Percentiles rank a stretch among this genome's conserved stretches.
phyloP scores from a whole-genome alignment of 2,329 filamentous ascomycete genomes.

The Verticillium isaacii region DNA sequence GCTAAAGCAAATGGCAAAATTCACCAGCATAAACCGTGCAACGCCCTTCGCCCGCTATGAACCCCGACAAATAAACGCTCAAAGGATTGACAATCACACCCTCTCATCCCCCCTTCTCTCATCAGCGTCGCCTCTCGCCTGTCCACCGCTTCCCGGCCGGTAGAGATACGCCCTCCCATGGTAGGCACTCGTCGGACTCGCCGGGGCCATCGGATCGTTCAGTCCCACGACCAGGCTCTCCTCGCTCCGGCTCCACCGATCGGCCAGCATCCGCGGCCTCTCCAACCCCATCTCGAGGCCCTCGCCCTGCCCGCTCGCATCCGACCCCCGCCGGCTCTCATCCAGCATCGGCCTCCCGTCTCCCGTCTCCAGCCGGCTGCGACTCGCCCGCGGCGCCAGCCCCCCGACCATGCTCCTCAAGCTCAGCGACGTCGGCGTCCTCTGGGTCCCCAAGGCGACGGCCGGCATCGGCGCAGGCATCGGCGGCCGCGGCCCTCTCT shows the following conservation, averaged over 20 bases:
- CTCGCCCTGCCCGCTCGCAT: constrained; percentile 3
- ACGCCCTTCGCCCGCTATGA: not conserved
- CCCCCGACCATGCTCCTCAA: constrained; percentile 20
- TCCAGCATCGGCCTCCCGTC: constrained; percentile 7
- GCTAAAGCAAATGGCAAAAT: too few species aligned
- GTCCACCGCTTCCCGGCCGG: not conserved
- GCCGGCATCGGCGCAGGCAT: constrained; percentile 12
- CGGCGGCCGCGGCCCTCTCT: constrained; percentile 7
- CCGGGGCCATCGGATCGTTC: constrained; percentile 21
- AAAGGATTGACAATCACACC: not conserved
- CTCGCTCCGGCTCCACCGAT: constrained; percentile 20
- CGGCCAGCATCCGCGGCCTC: constrained; percentile 1
- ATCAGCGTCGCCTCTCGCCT: not conserved
- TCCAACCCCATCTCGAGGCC: constrained; percentile 11
- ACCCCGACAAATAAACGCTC: not conserved
- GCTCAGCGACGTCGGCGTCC: constrained; percentile 22
- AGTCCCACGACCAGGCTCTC: constrained; percentile 24
- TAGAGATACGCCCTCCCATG: not conserved
- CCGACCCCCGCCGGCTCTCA: constrained; percentile 6
- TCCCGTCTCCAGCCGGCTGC: constrained; percentile 9
- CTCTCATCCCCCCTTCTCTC: not conserved
- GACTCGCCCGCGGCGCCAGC: constrained; percentile 13
- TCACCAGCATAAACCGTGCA: not conserved
- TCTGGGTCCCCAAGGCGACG: constrained; percentile 8
- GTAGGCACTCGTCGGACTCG: not conserved